A percentile compares a stretch with the other conserved stretches of the same genome.
phyloP scores from a whole-genome alignment of 768 basidiomycete species.

The Mycena rebaudengoi region DNA sequence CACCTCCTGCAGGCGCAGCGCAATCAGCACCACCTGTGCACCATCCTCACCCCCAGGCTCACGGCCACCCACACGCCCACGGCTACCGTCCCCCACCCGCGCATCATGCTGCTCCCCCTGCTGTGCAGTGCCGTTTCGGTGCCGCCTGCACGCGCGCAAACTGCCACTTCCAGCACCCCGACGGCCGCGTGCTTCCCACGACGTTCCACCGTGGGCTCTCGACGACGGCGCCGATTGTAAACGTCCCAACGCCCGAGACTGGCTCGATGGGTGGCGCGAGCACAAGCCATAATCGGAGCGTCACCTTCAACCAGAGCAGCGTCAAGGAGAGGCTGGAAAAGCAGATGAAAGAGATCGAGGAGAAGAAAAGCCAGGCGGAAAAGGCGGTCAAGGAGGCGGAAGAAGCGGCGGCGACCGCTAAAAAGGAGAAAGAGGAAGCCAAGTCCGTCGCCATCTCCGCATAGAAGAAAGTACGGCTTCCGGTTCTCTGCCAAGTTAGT shows the following conservation, averaged over 20 bases:
- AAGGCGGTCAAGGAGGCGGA: slow-evolving; percentile 74
- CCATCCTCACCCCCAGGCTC: slow-evolving; percentile 37
- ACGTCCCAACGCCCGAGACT: slow-evolving; percentile 66
- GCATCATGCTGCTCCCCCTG: slow-evolving; percentile 52
- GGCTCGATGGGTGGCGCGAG: slow-evolving; percentile 66
- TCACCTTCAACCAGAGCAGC: slow-evolving; percentile 70
- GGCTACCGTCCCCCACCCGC: slow-evolving; percentile 33
- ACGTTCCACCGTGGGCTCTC: slow-evolving; percentile 84
- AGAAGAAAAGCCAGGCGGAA: slow-evolving; percentile 68
- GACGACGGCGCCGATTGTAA: slow-evolving; percentile 67
- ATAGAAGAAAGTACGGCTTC: slow-evolving; percentile 13
- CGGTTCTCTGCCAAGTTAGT: background rate
- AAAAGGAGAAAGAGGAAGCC: slow-evolving; percentile 68
- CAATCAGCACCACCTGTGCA: slow-evolving; percentile 46
- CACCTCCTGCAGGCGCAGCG: slow-evolving; percentile 37
- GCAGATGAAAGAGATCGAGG: slow-evolving; percentile 72
- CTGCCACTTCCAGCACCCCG: slow-evolving; percentile 93
- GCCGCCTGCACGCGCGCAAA: slow-evolving; percentile 84
- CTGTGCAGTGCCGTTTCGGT: slow-evolving; percentile 90
- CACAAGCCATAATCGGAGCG: slow-evolving; percentile 74
- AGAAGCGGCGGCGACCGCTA: slow-evolving; percentile 50
- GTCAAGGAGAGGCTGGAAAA: slow-evolving; percentile 58
- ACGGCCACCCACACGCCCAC: slow-evolving; percentile 17
- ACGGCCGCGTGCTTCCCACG: slow-evolving; percentile 81
- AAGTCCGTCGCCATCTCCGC: slow-evolving; percentile 58